phyloP scores from a whole-genome alignment of 176 grass and related monocot species.

The Triticum turgidum region DNA sequence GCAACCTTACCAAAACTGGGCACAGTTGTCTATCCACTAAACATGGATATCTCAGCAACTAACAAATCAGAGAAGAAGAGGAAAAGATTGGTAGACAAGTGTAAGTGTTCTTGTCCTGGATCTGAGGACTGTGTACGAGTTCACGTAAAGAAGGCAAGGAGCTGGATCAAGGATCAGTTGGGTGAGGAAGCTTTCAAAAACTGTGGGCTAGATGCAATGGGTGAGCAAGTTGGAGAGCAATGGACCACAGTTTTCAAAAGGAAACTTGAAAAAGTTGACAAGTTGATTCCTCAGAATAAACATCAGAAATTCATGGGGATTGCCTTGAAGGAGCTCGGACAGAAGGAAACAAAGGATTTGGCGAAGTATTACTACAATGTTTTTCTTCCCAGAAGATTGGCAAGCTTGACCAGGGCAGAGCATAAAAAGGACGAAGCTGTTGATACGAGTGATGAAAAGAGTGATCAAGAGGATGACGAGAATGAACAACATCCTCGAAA shows the following conservation, averaged over 20 bases:
- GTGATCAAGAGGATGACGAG: not conserved
- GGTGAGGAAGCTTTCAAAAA: slow-evolving; percentile 38
- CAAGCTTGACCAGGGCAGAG: slow-evolving; percentile 27
- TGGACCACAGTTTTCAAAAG: slow-evolving; percentile 39
- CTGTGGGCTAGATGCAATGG: slow-evolving; percentile 46
- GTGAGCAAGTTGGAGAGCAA: slow-evolving; percentile 30
- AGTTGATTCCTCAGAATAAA: slow-evolving; percentile 37
- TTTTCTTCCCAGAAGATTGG: slow-evolving; percentile 54
- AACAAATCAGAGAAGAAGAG: not conserved
- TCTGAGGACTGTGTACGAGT: slow-evolving; percentile 35
- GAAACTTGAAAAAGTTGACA: slow-evolving; percentile 30
- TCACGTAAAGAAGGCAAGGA: slow-evolving; percentile 33
- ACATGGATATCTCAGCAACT: not conserved
- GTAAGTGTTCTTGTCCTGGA: slow-evolving; percentile 44
- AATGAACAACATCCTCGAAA: slow-evolving; percentile 1
- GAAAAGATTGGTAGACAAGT: slow-evolving; percentile 11
- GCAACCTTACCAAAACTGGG: slow-evolving; percentile 29
- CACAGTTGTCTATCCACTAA: slow-evolving; percentile 26
- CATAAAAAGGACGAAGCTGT: slow-evolving; percentile 1
- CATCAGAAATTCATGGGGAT: slow-evolving; percentile 28
- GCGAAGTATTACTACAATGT: slow-evolving; percentile 42
- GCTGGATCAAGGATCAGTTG: slow-evolving; percentile 29
- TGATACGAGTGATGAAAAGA: slow-evolving; percentile 7
- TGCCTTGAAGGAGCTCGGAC: slow-evolving; percentile 28
- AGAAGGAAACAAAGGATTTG: slow-evolving; percentile 10